A percentile compares a stretch with the other conserved stretches of the same genome.
Evolutionary conservation across 1,284 basidiomycete genomes (phyloP).

Genomic region (Coriolopsis trogii): DNA sequence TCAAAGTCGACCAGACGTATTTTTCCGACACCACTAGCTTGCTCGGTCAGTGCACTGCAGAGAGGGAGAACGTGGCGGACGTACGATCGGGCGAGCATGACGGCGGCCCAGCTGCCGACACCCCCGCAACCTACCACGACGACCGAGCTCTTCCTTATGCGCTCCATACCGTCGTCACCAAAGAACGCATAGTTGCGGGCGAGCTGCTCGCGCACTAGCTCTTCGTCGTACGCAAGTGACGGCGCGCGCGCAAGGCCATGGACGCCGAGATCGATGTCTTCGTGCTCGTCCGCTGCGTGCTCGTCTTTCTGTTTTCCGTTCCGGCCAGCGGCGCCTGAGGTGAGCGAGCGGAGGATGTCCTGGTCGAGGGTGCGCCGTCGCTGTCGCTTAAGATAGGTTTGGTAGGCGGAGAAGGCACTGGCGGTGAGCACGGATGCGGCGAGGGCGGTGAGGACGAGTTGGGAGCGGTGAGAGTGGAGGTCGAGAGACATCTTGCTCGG

Average conservation of each 20-base stretch:
- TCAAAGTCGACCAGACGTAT: slow-evolving; percentile 88
- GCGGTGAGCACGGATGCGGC: slow-evolving; percentile 66
- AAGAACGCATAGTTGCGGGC: slow-evolving; percentile 96
- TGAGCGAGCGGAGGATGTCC: slow-evolving; percentile 57
- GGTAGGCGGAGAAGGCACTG: slow-evolving; percentile 57
- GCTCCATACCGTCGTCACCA: slow-evolving; percentile 87
- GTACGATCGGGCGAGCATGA: slow-evolving; percentile 90
- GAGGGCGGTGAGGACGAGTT: slow-evolving; percentile 63
- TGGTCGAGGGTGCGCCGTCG: slow-evolving; percentile 58
- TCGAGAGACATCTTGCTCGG: too few relatives aligned
- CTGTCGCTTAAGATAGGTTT: slow-evolving; percentile 47
- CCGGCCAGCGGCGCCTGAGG: slow-evolving; percentile 21
- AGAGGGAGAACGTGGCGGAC: slow-evolving; percentile 35
- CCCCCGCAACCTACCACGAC: slow-evolving; percentile 95
- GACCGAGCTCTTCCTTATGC: slow-evolving; percentile 77
- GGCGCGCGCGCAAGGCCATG: slow-evolving; percentile 3
- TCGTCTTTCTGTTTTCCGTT: slow-evolving; percentile 6
- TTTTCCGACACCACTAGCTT: slow-evolving; percentile 65
- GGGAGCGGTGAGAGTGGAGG: slow-evolving; percentile 48
- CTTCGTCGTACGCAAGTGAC: slow-evolving; percentile 63
- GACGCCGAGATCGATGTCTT: slow-evolving; percentile 9
- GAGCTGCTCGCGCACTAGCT: slow-evolving; percentile 82
- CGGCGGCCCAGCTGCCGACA: slow-evolving; percentile 93
- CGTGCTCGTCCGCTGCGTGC: slow-evolving; percentile 10
- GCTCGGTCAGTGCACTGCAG: neutral